phyloP scores from a whole-genome alignment of 1,284 basidiomycete species.

The Pseudozyma tsukubaensis region DNA sequence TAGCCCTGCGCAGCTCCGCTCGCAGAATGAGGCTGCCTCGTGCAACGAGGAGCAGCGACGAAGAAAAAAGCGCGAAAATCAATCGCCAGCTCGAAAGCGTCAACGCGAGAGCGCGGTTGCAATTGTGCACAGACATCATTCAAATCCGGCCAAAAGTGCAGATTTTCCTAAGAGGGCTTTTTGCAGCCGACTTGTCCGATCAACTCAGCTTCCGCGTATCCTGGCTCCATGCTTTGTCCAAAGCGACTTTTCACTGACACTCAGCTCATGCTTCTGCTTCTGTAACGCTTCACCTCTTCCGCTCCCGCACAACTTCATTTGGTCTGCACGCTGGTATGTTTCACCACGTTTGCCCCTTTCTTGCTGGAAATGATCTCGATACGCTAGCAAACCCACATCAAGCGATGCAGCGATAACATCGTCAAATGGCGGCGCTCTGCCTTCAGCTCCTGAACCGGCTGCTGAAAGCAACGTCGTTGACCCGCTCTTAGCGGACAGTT shows the following conservation, averaged over 20 bases:
- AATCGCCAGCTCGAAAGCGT: not conserved
- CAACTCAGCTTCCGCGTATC: not conserved
- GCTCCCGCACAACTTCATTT: not conserved
- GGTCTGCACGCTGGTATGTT: too few relatives aligned
- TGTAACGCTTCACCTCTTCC: not conserved
- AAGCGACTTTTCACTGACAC: slow-evolving; percentile 5
- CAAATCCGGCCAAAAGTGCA: slow-evolving; percentile 2
- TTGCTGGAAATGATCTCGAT: not conserved
- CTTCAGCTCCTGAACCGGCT: not conserved
- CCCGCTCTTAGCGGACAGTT: slow-evolving; percentile 26
- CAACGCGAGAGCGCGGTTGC: not conserved
- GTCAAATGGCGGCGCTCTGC: not conserved
- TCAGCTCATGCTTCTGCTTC: not conserved
- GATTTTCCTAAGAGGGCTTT: not conserved
- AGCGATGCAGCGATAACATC: slow-evolving; percentile 17
- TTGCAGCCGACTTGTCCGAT: not conserved
- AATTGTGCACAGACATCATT: not conserved
- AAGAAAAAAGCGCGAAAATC: slow-evolving; percentile 1
- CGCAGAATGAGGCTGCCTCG: too few relatives aligned
- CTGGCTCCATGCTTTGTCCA: not conserved
- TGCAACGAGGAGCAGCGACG: not conserved
- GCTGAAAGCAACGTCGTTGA: slow-evolving; percentile 21
- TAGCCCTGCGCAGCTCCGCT: too few relatives aligned
- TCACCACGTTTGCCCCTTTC: not conserved
- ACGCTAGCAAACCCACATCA: slow-evolving; percentile 13